Conservation (phyloP, 2,329 filamentous ascomycete genomes). For the Proliferodiscus dingleyae region DNA sequence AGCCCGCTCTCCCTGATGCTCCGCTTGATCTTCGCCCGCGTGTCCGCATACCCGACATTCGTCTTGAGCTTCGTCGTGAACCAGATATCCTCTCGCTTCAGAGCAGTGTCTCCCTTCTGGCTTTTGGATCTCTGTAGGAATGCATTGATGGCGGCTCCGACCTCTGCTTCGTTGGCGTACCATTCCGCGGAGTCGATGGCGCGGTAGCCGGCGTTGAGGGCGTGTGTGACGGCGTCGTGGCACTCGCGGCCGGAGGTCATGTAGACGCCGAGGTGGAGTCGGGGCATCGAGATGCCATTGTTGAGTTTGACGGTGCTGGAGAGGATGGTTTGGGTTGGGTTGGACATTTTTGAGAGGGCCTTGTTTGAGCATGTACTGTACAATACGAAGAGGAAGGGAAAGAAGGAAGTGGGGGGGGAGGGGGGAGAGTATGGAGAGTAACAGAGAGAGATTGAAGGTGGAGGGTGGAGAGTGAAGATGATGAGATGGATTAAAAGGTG, state of each 20-base stretch:
- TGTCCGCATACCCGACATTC: slow-evolving; percentile 58
- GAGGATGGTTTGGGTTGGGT: slow-evolving; percentile 11
- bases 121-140: slow-evolving; percentile 52
- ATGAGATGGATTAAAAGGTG: too few relatives aligned
- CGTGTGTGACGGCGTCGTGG: slow-evolving; percentile 43
- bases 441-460: too few relatives aligned
- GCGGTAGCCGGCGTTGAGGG: slow-evolving; percentile 47
- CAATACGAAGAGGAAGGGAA: too few relatives aligned
- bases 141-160: slow-evolving; percentile 58
- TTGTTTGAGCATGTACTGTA: too few relatives aligned
- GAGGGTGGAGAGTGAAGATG: too few relatives aligned
- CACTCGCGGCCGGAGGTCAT: slow-evolving; percentile 61
- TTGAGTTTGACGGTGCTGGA: slow-evolving; percentile 44
- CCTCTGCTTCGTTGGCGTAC: slow-evolving; percentile 65
- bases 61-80: slow-evolving; percentile 75
- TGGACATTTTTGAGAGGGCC: background rate
- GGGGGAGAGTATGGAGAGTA: too few relatives aligned
- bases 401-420: too few relatives aligned
- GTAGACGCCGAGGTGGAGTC: slow-evolving; percentile 71
- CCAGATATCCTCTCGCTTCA: slow-evolving; percentile 66
- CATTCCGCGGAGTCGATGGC: slow-evolving; percentile 50
- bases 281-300: slow-evolving; percentile 64
- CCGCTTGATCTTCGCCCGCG: slow-evolving; percentile 59
- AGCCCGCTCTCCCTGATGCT: slow-evolving; percentile 61
- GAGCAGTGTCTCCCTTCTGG: too few relatives aligned